Evolutionary conservation across 2,329 filamentous ascomycete species (phyloP), one percentile per base, ranked within the genome.

Genomic region (Cladosporium sp.): DNA sequence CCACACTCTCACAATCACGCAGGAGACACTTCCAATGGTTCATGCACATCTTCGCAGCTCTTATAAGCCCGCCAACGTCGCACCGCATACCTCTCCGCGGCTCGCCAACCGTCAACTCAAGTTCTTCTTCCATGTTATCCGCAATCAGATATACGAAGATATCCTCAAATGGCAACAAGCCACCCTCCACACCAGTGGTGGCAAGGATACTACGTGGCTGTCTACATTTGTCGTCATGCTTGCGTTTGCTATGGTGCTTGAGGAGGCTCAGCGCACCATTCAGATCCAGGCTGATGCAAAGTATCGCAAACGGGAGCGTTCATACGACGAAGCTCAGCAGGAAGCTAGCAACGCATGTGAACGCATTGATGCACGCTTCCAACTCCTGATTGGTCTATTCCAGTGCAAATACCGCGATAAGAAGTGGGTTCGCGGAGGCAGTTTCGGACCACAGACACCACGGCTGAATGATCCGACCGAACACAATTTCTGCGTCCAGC

Each of bases 91-190:
- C 25, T 76, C 75, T 0, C 80, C 81, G 2, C 78, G 80, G 62
- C 79, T 84, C 69, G 81, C 81, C 14, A 82, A 81, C 63, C 77
- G 79, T 16, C 82, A 84, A 67, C 75, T 84, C 18, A 84, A 84
- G 67, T 82, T 81, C 75, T 81, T 82, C 74, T 83, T 82, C 73
- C 73, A 73, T 16, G 70, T 77, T 25, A 73, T 83, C 18, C 81
- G 82, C 62, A 75, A 76, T 32, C 70, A 74, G 18, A 79, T 80
- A 58, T 79, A 81, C 69, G 71, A 75, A 23, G 74, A 76, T 8
- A 76, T 83, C 11, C 75, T 83, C 59, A 81, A 81, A 66, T 80
- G 79, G 67, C 75, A 82, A 18, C 81, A 83, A 67, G 77, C 81
- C 30, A 79, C 81, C 25, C 78, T 83, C 59, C 80, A 80, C 67